Base-by-base conservation (phyloP, 441 rosid species). In the Euphorbia celastroides region DNA sequence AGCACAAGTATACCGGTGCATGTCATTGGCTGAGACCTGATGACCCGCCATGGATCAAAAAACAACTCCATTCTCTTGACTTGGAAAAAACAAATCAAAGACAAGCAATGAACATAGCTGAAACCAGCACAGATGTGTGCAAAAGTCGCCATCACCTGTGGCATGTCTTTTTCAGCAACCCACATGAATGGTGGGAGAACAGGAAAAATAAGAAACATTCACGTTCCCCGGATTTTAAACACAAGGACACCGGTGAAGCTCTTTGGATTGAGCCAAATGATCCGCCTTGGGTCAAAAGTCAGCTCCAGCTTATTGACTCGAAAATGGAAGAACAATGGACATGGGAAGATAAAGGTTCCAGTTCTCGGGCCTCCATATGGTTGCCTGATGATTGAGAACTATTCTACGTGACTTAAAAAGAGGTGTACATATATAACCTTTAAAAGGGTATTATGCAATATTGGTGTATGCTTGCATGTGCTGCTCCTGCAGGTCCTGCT, bases 111-210 rank as follows among this genome's bases (percentile, higher is more conserved):
- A 41, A 64, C 78, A 42, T 13, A 66, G 70, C 75, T 42, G 78
- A 75, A 72, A 63, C 72, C 64, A 64, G 72, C 25, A 38, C 69
- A 65, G 72, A 60, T 42, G 69, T 65, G 65, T 32, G 62, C 26
- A 64, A 72, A 68, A 74, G 67, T 58, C 70, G 62, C 10, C 67
- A 76, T 28, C 77, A 84, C 72, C 73, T 88, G 77, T 93, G 98
- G 98, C 87, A 93, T 67, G 74, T 84, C 60, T 84, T 83, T 70
- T 93, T 90, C 71, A 64, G 79, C 67, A 86, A 70, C 65, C 97
- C 92, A 17, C 66, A 60, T n/a, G 96, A 87, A 60, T 90, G 98
- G 97, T 88, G 92, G 89, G 97, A 93, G 75, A 83, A 79, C 64
- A 85, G 98, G 71, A 74, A 70, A 48, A 38, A 23, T 2, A 93